Evolutionary conservation across 2,329 filamentous ascomycete genomes (phyloP), one percentile per base, ranked within the genome.

Genomic region (Diaporthe amygdali): DNA sequence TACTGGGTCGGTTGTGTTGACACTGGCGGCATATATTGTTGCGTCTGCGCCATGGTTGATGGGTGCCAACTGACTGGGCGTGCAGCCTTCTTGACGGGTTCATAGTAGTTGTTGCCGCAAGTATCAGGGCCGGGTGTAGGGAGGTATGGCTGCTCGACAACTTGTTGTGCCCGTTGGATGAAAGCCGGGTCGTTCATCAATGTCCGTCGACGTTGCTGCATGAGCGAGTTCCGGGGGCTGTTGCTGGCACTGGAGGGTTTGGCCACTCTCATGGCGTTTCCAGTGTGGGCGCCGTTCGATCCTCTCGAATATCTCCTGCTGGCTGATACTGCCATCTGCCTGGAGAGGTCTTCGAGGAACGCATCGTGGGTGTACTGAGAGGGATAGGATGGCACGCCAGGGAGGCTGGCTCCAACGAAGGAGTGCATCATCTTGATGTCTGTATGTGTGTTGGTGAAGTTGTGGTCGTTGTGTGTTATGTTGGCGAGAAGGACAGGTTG

Each of bases 21-120:
- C n/a, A 69, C 52, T 15, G 69, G 66, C 27, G 64, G 52, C 46
- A 71, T 77, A 12, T 64, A 64, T 66, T 83, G 81, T 59, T 81
- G 79, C 71, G 81, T 80, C 20, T 82, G 78, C 77, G 79, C 78
- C 67, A 80, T 41, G 77, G 91, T 88, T 27, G 88, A 88, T 3
- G 92, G 91, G 79, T 95, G 93, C 93, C 93, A 95, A 84, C 92
- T 94, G 55, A 93, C 84, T 7, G 93, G 92, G 51, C 93, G 88
- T 66, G 82, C 81, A 47, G 85, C 80, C 77, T 82, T 79, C 75
- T 79, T 82, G 47, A 80, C 72, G 5, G 78, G 80, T 32, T 81
- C 78, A 70, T 80, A 79, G 44, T 77, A 74, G 39, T 66, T 66
- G 32, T 78, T 77, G 72, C 74, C 79, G 10, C 79, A 80, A 74